Evolutionary conservation across 2,329 filamentous ascomycete genomes (phyloP), one percentile per base, ranked within the genome.

Genomic region (Penicillium sp.): DNA sequence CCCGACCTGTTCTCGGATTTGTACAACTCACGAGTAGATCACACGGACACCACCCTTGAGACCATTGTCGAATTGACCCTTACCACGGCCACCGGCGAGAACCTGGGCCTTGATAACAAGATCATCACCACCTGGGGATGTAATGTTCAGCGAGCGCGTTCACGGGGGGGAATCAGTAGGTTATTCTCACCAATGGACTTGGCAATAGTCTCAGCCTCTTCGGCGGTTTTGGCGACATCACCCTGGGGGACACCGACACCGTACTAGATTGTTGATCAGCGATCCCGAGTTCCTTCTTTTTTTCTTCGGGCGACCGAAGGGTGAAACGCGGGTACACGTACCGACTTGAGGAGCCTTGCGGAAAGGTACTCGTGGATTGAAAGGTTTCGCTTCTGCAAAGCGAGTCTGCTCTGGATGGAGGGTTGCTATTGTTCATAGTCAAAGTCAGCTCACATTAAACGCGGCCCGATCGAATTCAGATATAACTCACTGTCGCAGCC

Each of bases 91-190:
- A 79, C 94, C 94, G 60, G 94, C 94, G 61, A 99, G 89, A 59
- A 99, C 94, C 82, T 99, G 94, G 60, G 94, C 94, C 86, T 99
- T 99, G 85, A 99, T 97, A 68, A 99, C 94, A 86, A 97, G 93
- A 77, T 99, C 94, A 74, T 96, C 93, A 69, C 84, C 84, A 65
- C 84, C 88, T 81, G 55, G 21, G 12, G 12, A 56, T 23, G 10
- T 53, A 47, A 27, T 50, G 53, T 61, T 66, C 60, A 67, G 65
- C 55, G 53, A 50, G 31, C 38, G 52, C 34, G 29, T 49, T 45
- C 18, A 41, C 31, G 31, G 48, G 16, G 21, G 42, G 45, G 0
- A 34, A 50, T 38, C 25, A 46, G 31, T n/a, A 21, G 37, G 21
- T 41, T 56, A 51, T 50, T 65, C 75, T 62, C 82, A 86, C 91